A percentile compares a stretch with the other conserved stretches of the same genome.
These are phyloP conservation scores for Claviceps spartinae DNA, from an alignment of 2,329 filamentous ascomycete genomes.

Conservation along the genomic window DNA sequence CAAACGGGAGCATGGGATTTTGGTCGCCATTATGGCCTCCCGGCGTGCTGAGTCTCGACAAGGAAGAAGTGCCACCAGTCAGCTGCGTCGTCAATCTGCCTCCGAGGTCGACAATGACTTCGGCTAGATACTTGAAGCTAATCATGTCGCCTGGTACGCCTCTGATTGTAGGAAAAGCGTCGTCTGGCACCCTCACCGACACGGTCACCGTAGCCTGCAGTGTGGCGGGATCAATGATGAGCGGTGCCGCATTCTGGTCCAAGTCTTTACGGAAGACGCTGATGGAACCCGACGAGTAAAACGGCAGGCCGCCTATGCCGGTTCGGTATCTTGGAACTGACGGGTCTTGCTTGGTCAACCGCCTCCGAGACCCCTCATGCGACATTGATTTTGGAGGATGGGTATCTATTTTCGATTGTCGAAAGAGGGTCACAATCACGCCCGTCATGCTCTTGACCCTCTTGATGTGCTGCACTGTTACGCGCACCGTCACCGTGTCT, in stretches of 20 bases:
- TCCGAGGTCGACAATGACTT: conserved; percentile 84
- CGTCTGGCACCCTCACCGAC: conserved; percentile 74
- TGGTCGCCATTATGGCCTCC: conserved; percentile 15
- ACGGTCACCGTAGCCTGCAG: conserved; percentile 70
- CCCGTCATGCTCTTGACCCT: conserved; percentile 82
- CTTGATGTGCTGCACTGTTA: conserved; percentile 79
- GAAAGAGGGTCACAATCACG: conserved; percentile 83
- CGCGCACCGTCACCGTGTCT: conserved; percentile 65
- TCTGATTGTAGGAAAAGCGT: conserved; percentile 82
- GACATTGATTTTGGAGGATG: conserved; percentile 40
- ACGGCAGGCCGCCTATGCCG: conserved; percentile 70
- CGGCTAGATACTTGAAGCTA: conserved; percentile 84
- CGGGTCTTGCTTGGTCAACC: conserved; percentile 64
- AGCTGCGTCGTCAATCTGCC: conserved; percentile 67
- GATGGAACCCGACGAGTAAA: conserved; percentile 74
- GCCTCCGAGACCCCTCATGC: conserved; percentile 42
- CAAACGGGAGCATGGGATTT: conserved; percentile 14
- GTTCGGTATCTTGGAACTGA: conserved; percentile 71
- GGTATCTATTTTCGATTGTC: conserved; percentile 82
- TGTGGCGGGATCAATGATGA: conserved; percentile 73
- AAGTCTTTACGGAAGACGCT: conserved; percentile 95
- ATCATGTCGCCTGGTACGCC: conserved; percentile 88
- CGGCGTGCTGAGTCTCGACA: conserved; percentile 26
- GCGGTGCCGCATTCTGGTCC: conserved; percentile 72
- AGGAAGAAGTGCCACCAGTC: conserved; percentile 44